These are phyloP conservation scores for Amaranthus cruentus DNA, from an alignment of 148 eudicot genomes.

Conservation along the genomic window DNA sequence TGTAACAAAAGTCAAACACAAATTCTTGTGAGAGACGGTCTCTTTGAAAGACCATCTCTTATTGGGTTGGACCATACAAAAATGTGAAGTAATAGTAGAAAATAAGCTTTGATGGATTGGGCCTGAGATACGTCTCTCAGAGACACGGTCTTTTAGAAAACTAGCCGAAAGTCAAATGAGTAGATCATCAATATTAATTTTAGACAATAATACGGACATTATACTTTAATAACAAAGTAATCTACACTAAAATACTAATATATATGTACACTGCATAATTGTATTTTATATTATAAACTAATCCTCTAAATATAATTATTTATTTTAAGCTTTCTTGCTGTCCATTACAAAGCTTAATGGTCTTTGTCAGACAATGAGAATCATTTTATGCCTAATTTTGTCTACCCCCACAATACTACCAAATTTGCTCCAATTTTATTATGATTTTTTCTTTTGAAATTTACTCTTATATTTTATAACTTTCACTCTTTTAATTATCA, in stretches of 20 bases:
- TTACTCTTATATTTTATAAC: too few relatives aligned
- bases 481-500: too few relatives aligned
- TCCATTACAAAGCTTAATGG: conserved; percentile 5
- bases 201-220: conserved; percentile 4
- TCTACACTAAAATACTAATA: conserved; percentile 2
- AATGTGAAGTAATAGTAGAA: background rate
- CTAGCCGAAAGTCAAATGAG: conserved; percentile 5
- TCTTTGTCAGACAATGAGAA: conserved; percentile 4
- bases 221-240: conserved; percentile 4
- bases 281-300: background rate
- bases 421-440: too few relatives aligned
- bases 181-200: background rate
- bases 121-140: too few relatives aligned
- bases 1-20: background rate
- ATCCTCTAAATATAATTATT: background rate
- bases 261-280: conserved; percentile 1
- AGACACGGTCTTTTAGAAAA: too few relatives aligned
- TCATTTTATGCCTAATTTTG: conserved; percentile 11
- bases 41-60: too few relatives aligned
- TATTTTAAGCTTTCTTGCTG: conserved; percentile 7
- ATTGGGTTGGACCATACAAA: background rate
- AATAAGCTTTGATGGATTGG: too few relatives aligned
- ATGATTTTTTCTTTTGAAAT: too few relatives aligned
- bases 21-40: too few relatives aligned
- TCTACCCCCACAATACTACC: too few relatives aligned